Evolutionary conservation across 768 basidiomycete genomes (phyloP).

Genomic region (Cystobasidium tubakii): DNA sequence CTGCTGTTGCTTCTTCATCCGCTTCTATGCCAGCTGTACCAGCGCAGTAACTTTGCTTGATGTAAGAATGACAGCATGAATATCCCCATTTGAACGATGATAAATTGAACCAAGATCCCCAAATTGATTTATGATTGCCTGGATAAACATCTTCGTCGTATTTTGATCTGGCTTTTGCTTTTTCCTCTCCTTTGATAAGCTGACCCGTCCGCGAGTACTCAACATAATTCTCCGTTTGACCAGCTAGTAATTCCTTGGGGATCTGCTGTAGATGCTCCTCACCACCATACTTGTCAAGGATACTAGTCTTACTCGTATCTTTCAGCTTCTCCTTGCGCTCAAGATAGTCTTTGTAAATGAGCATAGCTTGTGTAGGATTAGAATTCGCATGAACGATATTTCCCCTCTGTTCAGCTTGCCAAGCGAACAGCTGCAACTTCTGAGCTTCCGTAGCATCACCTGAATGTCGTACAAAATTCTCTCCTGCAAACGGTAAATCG

Average conservation of each 20-base stretch:
- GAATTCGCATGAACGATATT: conserved; percentile 94
- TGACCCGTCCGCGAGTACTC: conserved; percentile 85
- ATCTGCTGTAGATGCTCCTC: conserved; percentile 81
- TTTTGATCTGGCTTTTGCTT: conserved; percentile 78
- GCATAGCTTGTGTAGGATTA: conserved; percentile 90
- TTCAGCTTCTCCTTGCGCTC: conserved; percentile 88
- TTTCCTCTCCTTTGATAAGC: conserved; percentile 83
- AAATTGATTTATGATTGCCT: conserved; percentile 92
- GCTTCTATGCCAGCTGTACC: conserved; percentile 34
- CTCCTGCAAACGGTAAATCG: conserved; percentile 87
- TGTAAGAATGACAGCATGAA: conserved; percentile 80
- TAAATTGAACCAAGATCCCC: conserved; percentile 90
- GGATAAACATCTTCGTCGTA: conserved; percentile 91
- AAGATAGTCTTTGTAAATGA: conserved; percentile 81
- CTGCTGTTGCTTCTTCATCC: conserved; percentile 17
- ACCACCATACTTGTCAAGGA: conserved; percentile 88
- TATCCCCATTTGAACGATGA: conserved; percentile 78
- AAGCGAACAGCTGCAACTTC: conserved; percentile 88
- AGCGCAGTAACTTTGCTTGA: conserved; percentile 49
- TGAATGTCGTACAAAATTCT: conserved; percentile 85
- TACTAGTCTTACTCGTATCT: conserved; percentile 79
- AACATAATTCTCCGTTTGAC: conserved; percentile 94
- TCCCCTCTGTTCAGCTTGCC: conserved; percentile 87
- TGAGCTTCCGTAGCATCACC: conserved; percentile 92
- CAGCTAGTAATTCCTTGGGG: conserved; percentile 86